Base-by-base conservation (phyloP, 805 yeast genomes). In the Yarrowia deformans region DNA sequence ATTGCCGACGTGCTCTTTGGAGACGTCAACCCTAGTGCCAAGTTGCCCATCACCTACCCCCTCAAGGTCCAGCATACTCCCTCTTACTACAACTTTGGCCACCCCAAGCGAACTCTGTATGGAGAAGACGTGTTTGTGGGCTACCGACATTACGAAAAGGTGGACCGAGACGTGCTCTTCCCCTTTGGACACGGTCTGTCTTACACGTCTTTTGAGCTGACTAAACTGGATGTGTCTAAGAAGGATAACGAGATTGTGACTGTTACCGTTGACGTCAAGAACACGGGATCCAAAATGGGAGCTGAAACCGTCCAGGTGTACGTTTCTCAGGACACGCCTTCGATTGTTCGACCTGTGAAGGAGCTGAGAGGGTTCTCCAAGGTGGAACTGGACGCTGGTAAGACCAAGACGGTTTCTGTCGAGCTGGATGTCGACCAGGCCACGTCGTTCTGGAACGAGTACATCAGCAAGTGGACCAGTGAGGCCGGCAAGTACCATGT, bases 101-200 rank as follows among this genome's bases (percentile, higher is more conserved):
- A 56, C 9, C 48, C 63, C 9, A 56, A 56, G 16, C 35, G 63
- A 40, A 85, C 83, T 40, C 73, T 84, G 69, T 88, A 88, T 72
- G 90, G 90, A 70, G 91, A 88, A 75, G 90, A 87, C 74, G 84
- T 88, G 56, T 87, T 81, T 75, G 85, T 87, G 67, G 91, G 90
- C 23, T 87, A 88, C 79, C 79, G 86, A 70, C 85, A 78, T 78
- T 88, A 85, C 76, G 90, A 88, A 73, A 84, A 84, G 76, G 74
- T 79, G 45, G 81, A 83, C 71, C 78, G 76, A 50, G 80, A 80
- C 35, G 86, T 84, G 6, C 79, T 83, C 61, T 87, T 83, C 80
- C 87, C 90, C 52, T 88, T 88, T 76, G 90, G 90, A 5, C 81
- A 76, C 72, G 90, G 90, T 60, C 80, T 87, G 71, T 87, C 90